Percentiles rank a stretch among this genome's conserved stretches.
phyloP scores from a whole-genome alignment of 208 protist species.

The Acanthamoeba royreba region DNA sequence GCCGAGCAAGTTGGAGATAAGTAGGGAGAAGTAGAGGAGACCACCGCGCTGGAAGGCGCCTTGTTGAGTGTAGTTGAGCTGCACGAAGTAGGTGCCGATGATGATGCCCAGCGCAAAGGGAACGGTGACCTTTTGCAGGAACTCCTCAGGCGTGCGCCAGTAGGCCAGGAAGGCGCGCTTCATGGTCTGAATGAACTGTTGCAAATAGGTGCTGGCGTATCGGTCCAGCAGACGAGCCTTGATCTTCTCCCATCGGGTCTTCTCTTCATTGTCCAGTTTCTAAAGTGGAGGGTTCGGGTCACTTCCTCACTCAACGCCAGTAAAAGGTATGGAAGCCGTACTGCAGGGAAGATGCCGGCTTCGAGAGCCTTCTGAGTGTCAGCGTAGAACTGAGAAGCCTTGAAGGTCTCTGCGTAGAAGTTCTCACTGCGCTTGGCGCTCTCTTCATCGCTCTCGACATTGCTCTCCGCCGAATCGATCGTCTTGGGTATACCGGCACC shows the following conservation, averaged over 20 bases:
- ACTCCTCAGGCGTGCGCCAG: background rate
- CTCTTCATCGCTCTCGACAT: background rate
- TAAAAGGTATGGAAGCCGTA: too few species aligned
- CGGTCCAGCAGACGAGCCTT: background rate
- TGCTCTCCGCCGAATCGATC: background rate
- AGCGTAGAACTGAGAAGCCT: background rate
- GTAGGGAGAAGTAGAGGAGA: background rate
- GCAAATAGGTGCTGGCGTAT: background rate
- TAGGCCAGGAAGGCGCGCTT: background rate
- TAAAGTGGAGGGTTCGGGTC: background rate
- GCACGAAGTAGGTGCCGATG: background rate
- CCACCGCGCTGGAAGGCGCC: background rate
- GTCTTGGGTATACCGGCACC: background rate
- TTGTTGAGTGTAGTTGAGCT: background rate
- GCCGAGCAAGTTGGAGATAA: background rate
- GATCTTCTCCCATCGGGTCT: background rate
- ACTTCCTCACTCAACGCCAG: too few species aligned
- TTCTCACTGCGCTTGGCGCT: background rate
- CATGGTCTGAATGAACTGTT: background rate
- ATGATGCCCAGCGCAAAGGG: background rate
- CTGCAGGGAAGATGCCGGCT: background rate
- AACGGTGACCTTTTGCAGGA: background rate
- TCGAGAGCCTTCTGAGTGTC: background rate
- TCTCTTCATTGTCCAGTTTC: background rate
- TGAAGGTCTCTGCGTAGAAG: background rate